Conservation (phyloP, 257 asterid species). For the Mitragyna speciosa region DNA sequence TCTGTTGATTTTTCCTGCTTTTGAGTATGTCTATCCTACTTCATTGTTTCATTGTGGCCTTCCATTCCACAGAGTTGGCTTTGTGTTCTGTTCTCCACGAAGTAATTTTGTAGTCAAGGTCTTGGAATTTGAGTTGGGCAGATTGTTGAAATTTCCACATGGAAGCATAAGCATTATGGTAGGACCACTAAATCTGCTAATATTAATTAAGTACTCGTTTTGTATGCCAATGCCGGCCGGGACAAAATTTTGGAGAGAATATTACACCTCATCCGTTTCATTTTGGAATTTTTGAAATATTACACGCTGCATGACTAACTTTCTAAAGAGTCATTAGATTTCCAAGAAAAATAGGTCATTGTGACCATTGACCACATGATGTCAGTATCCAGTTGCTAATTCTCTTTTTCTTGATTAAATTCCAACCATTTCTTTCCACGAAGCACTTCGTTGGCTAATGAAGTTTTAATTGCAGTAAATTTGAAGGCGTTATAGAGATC, state of each 20-base stretch:
- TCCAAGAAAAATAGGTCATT: no score
- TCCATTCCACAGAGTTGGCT: slow-evolving; percentile 20
- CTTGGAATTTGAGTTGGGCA: background rate
- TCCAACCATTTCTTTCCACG: background rate
- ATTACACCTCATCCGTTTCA: background rate
- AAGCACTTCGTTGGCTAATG: no score
- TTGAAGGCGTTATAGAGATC: no score
- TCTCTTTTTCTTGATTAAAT: background rate
- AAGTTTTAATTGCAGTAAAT: no score
- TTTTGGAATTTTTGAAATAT: background rate
- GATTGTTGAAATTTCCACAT: background rate
- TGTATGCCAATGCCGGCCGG: background rate
- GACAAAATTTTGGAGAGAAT: background rate
- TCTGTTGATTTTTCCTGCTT: background rate
- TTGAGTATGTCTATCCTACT: background rate
- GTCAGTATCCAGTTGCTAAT: background rate
- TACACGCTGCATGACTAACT: background rate
- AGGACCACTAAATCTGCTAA: background rate
- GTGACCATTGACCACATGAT: no score
- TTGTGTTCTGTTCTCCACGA: slow-evolving; percentile 25
- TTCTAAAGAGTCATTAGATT: background rate
- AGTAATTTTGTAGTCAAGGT: background rate
- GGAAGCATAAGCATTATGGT: background rate
- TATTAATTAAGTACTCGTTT: no score
- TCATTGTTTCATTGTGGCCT: background rate